Conservation (phyloP, 1,139 yeast species). For the Fermentozyma sake region DNA sequence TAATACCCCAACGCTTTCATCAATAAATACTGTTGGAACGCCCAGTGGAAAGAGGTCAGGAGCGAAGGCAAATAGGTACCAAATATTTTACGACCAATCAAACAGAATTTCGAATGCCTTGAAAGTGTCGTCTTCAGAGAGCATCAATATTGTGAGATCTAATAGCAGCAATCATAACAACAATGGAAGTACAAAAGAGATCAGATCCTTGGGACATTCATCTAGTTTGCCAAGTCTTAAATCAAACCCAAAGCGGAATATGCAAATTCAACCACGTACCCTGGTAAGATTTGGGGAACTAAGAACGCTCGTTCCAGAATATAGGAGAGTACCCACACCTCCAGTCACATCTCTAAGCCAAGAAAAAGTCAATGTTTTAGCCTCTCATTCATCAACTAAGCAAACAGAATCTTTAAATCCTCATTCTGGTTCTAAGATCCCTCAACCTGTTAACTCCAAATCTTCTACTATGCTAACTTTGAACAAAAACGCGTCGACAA, state of each 20-base stretch:
- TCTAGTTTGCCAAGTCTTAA: slow-evolving; percentile 37
- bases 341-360: slow-evolving; percentile 5
- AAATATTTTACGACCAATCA: slow-evolving; percentile 47
- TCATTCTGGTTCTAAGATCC: slow-evolving; percentile 1
- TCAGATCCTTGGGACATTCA: slow-evolving; percentile 33
- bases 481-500: slow-evolving; percentile 15
- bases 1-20: slow-evolving; percentile 5
- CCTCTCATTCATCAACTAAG: slow-evolving; percentile 1
- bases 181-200: slow-evolving; percentile 9
- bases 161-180: slow-evolving; percentile 14
- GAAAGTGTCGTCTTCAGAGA: slow-evolving; percentile 41
- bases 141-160: slow-evolving; percentile 29
- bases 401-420: too few species aligned
- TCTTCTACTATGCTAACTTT: neutral
- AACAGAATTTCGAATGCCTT: slow-evolving; percentile 43
- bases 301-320: slow-evolving; percentile 5
- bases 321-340: slow-evolving; percentile 8
- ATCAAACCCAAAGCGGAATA: slow-evolving; percentile 13
- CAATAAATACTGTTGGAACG: slow-evolving; percentile 13
- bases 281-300: slow-evolving; percentile 8
- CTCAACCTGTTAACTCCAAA: neutral
- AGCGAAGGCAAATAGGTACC: slow-evolving; percentile 49
- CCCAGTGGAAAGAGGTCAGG: slow-evolving; percentile 35
- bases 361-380: slow-evolving; percentile 4
- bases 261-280: slow-evolving; percentile 7